phyloP scores from a whole-genome alignment of 768 basidiomycete genomes.

The Candolleomyces eurysporus region DNA sequence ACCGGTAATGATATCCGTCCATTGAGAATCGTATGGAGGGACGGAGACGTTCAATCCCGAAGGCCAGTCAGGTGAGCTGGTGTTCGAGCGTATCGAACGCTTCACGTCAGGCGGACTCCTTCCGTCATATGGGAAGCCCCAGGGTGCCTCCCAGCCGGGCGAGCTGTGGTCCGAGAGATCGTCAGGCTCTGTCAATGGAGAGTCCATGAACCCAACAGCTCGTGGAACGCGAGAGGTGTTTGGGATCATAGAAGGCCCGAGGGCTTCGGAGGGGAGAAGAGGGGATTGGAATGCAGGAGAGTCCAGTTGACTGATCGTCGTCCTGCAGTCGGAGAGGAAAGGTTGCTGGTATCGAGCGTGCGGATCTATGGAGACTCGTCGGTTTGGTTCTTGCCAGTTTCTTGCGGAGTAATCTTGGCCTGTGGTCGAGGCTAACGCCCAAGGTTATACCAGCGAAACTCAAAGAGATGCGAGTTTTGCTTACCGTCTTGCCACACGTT shows the following conservation, averaged over 20 bases:
- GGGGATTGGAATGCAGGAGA: conserved; percentile 7
- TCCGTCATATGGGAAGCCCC: not conserved
- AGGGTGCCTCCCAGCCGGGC: not conserved
- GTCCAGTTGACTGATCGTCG: conserved; percentile 7
- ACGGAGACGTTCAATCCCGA: conserved; percentile 21
- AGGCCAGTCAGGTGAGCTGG: conserved; percentile 8
- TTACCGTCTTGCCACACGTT: conserved; percentile 2
- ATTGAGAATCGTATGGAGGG: conserved; percentile 22
- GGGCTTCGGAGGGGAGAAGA: conserved; percentile 5
- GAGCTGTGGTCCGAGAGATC: conserved; percentile 7
- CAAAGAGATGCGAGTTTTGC: not conserved
- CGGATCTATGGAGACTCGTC: conserved; percentile 1
- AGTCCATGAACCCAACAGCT: conserved; percentile 5
- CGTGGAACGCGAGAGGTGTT: conserved; percentile 4
- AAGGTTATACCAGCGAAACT: not conserved
- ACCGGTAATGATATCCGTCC: conserved; percentile 26
- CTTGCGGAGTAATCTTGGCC: not conserved
- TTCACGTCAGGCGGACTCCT: not conserved
- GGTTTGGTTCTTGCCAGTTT: conserved; percentile 1
- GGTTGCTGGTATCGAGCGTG: conserved; percentile 4
- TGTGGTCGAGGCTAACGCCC: not conserved
- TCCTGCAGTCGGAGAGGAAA: conserved; percentile 10
- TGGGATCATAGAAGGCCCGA: not conserved
- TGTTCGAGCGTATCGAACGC: conserved; percentile 7
- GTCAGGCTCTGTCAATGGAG: conserved; percentile 6